Conservation (phyloP, 2,329 filamentous ascomycete genomes). For the Aspergillus alliaceus region DNA sequence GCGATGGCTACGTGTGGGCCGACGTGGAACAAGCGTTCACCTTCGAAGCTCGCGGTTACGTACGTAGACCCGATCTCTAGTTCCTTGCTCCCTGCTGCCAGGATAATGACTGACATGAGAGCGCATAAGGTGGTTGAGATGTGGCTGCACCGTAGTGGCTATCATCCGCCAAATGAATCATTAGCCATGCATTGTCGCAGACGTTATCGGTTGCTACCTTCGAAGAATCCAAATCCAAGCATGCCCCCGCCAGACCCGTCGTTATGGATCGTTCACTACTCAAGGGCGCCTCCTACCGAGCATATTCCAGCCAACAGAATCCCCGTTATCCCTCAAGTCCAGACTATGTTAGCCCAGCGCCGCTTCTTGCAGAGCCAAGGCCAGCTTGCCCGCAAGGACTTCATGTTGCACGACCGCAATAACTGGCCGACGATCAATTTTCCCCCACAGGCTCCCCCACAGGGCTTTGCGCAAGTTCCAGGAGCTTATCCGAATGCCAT, state of each 20-base stretch:
- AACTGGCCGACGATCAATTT: conserved; percentile 87
- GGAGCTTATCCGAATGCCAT: conserved; percentile 42
- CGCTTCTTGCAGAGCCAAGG: conserved; percentile 68
- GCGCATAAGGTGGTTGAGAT: conserved; percentile 77
- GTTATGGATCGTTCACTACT: conserved; percentile 90
- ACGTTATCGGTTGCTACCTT: conserved; percentile 79
- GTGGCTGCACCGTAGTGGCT: conserved; percentile 78
- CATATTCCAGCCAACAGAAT: conserved; percentile 66
- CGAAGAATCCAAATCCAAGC: conserved; percentile 68
- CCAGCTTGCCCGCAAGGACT: conserved; percentile 84
- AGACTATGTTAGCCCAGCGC: conserved; percentile 48
- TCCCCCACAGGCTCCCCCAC: conserved; percentile 55
- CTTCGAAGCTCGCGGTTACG: conserved; percentile 70
- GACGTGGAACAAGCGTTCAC: conserved; percentile 76
- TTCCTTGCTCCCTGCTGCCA: not conserved
- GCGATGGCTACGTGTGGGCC: conserved; percentile 90
- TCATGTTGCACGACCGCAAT: conserved; percentile 84
- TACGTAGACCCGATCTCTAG: conserved; percentile 39
- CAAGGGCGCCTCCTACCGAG: conserved; percentile 70
- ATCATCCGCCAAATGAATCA: conserved; percentile 69
- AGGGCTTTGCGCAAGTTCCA: conserved; percentile 52
- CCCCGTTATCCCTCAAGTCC: conserved; percentile 43
- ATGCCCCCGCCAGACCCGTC: conserved; percentile 73
- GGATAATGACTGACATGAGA: conserved; percentile 4
- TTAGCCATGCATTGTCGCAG: conserved; percentile 75